Conservation (phyloP, 257 asterid genomes). For the Apocynum venetum region DNA sequence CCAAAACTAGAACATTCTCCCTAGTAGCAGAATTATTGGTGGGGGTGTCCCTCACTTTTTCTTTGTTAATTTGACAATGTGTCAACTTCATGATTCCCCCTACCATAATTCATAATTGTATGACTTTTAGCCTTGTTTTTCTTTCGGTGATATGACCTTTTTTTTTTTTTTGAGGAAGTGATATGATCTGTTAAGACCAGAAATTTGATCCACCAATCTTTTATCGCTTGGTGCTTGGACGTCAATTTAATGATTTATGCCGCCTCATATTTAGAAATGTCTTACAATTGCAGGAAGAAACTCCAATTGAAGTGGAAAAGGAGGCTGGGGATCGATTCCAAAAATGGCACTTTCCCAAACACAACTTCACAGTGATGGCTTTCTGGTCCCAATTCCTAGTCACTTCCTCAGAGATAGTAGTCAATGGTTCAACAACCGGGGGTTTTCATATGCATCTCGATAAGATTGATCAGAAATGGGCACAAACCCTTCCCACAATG, state of each 20-base stretch:
- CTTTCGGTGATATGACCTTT: background rate
- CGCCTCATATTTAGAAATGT: background rate
- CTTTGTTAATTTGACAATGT: background rate
- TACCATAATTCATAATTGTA: background rate
- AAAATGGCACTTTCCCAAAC: constrained; percentile 31
- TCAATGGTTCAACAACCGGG: constrained; percentile 38
- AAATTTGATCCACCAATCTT: background rate
- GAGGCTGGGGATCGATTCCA: constrained; percentile 29
- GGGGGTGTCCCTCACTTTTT: background rate
- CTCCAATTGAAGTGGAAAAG: constrained; percentile 28
- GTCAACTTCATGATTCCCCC: background rate
- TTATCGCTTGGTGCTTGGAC: background rate
- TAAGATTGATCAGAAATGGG: constrained; percentile 31
- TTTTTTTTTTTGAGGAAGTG: too few species aligned
- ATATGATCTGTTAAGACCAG: background rate
- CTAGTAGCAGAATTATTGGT: background rate
- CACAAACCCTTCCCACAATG: constrained; percentile 28
- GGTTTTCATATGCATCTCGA: constrained; percentile 38
- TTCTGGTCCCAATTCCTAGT: constrained; percentile 40
- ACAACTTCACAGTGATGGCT: constrained; percentile 38
- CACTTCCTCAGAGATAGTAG: constrained; percentile 24
- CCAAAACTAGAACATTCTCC: background rate
- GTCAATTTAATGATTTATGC: background rate
- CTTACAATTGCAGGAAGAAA: constrained; percentile 33
- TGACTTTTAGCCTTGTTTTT: background rate